Conservation (phyloP, 2,329 filamentous ascomycete genomes). For the Acephala macrosclerotiorum region DNA sequence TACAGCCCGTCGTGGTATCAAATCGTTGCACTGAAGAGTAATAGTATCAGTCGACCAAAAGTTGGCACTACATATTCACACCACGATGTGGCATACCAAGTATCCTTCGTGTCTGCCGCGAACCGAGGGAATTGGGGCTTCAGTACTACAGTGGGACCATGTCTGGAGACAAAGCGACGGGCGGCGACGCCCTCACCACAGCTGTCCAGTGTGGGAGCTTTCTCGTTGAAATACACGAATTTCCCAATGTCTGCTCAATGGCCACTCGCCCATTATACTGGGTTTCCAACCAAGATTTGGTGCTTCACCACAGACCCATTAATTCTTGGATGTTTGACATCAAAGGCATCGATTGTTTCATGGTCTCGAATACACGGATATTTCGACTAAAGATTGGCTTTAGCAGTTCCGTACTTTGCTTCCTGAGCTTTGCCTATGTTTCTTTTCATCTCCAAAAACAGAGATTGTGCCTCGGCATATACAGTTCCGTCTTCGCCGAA, state of each 20-base stretch:
- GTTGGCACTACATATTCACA: background rate
- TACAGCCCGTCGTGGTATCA: background rate
- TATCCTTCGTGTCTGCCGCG: background rate
- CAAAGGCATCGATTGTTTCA: background rate
- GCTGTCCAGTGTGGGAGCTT: background rate
- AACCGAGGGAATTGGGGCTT: constrained; percentile 1
- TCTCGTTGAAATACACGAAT: background rate
- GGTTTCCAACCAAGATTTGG: background rate
- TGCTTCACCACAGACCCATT: background rate
- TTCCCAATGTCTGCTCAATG: background rate
- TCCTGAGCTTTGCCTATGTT: constrained; percentile 16
- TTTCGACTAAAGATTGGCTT: constrained; percentile 5
- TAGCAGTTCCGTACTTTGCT: constrained; percentile 13
- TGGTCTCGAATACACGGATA: background rate
- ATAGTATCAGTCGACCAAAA: background rate
- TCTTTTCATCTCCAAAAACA: constrained; percentile 19
- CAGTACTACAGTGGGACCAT: background rate
- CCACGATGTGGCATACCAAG: background rate
- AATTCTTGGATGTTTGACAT: background rate
- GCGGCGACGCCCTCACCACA: background rate
- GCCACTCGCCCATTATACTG: background rate
- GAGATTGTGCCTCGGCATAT: constrained; percentile 11
- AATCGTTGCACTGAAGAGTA: background rate
- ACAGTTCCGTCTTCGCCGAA: constrained; percentile 4
- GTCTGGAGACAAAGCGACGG: background rate